Evolutionary conservation across 1,139 yeast species (phyloP).

Genomic region (Saccharomyces hybrid): DNA sequence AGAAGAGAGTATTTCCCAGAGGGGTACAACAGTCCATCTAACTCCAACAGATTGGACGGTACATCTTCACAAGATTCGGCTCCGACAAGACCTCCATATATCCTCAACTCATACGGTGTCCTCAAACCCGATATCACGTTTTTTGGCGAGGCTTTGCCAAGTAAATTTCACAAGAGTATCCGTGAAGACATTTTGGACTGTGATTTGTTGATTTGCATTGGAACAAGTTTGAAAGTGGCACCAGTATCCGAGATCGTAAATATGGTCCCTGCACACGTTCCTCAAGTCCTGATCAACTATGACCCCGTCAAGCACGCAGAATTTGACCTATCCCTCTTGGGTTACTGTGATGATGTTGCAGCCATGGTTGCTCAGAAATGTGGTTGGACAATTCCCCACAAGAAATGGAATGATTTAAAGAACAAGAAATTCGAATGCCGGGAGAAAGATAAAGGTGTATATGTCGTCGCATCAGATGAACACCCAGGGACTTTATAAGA

Average conservation of each 20-base stretch:
- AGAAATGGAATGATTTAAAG: constrained; percentile 31
- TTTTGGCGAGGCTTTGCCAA: constrained; percentile 83
- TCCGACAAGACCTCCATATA: constrained; percentile 4
- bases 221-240: constrained; percentile 90
- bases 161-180: constrained; percentile 57
- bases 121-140: constrained; percentile 94
- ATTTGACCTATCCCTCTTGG: constrained; percentile 75
- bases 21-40: too few relatives aligned
- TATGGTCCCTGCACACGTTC: constrained; percentile 58
- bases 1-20: too few relatives aligned
- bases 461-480: constrained; percentile 5
- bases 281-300: constrained; percentile 76
- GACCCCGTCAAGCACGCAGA: constrained; percentile 74
- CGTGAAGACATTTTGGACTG: constrained; percentile 55
- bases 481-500: not conserved
- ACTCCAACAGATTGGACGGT: too few relatives aligned
- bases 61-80: constrained; percentile 11
- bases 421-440: constrained; percentile 19
- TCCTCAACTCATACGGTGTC: constrained; percentile 57
- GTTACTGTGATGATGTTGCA: constrained; percentile 84
- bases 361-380: constrained; percentile 52
- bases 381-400: constrained; percentile 64
- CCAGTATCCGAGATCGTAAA: constrained; percentile 95
- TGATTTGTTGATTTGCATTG: constrained; percentile 79
- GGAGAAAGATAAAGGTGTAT: constrained; percentile 28